phyloP scores from a whole-genome alignment of 371 early-diverging fungal species.

The Capillidium rhysosporum region DNA sequence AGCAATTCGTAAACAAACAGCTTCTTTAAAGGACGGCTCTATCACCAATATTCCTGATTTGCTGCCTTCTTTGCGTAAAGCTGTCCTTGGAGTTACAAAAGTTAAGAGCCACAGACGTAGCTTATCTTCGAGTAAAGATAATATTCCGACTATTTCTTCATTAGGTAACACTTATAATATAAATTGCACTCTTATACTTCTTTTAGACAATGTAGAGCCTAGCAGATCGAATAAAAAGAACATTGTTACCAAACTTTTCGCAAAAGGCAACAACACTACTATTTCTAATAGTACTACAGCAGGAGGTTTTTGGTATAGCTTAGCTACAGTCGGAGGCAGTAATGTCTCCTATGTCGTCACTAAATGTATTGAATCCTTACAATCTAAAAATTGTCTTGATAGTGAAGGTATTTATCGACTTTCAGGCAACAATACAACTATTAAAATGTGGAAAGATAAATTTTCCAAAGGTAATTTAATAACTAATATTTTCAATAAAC shows the following conservation, averaged over 20 bases:
- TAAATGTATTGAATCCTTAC: background rate
- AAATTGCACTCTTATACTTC: too few relatives aligned
- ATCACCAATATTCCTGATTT: background rate
- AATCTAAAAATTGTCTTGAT: background rate
- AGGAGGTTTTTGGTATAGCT: background rate
- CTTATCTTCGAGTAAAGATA: too few relatives aligned
- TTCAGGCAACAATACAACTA: conserved; percentile 23
- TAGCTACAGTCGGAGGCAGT: background rate
- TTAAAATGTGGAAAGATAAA: conserved; percentile 15
- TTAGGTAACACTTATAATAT: too few relatives aligned
- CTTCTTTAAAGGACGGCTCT: background rate
- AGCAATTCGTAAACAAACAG: background rate
- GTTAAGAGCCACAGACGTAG: background rate
- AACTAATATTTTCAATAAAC: background rate
- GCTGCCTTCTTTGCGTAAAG: background rate
- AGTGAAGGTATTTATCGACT: conserved; percentile 28
- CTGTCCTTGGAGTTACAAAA: background rate
- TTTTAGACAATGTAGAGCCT: too few relatives aligned
- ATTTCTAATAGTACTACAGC: too few relatives aligned
- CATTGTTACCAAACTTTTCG: too few relatives aligned
- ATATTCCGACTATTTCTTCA: too few relatives aligned
- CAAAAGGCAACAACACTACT: too few relatives aligned
- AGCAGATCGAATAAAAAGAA: too few relatives aligned
- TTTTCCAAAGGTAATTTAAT: conserved; percentile 11
- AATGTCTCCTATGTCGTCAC: background rate